Evolutionary conservation across 2,329 filamentous ascomycete genomes (phyloP), one percentile per base, ranked within the genome.

Genomic region (Beauveria medogensis): DNA sequence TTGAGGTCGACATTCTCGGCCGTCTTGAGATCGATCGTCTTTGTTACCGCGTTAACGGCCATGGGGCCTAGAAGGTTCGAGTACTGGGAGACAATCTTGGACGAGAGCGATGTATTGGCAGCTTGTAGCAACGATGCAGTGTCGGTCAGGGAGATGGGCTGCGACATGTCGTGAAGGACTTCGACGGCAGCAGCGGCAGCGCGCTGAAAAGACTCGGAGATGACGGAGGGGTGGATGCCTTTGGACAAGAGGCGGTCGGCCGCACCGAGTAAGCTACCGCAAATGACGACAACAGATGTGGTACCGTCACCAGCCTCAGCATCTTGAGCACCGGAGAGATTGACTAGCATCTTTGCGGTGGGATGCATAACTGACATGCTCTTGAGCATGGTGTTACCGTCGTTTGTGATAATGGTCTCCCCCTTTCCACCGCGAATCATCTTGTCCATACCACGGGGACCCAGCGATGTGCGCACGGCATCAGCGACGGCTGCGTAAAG

Each of bases 351-450:
- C 80, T 96, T 97, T 56, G 94, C 94, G 54, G 95, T 96, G n/a
- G 94, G 94, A 74, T 99, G 94, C 89, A 99, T 92, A 67, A 99
- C 94, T 66, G 91, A 90, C 94, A 99, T 97, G 81, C 93, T 93
- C 80, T 90, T 96, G 72, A 99, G 80, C 93, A 99, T 99, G 62
- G 94, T 99, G 80, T 95, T 96, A 75, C 94, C 94, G 78, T 99
- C 94, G 81, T 99, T 99, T 72, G 94, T 99, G 79, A 99, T 99
- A 75, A 97, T 94, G 62, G 92, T 97, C 77, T 96, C 91, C 78
- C 93, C 94, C 79, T 91, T 96, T 74, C 92, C 90, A 63, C 89
- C 95, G 81, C 95, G 90, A 70, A 99, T 97, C 92, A 97, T 97
- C 82, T 97, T 97, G 80, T 97, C 92, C 92, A 97, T 97, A 73